Evolutionary conservation across 106 monocot species (phyloP), one percentile per base, ranked within the genome.

Genomic region (Allium cepa): DNA sequence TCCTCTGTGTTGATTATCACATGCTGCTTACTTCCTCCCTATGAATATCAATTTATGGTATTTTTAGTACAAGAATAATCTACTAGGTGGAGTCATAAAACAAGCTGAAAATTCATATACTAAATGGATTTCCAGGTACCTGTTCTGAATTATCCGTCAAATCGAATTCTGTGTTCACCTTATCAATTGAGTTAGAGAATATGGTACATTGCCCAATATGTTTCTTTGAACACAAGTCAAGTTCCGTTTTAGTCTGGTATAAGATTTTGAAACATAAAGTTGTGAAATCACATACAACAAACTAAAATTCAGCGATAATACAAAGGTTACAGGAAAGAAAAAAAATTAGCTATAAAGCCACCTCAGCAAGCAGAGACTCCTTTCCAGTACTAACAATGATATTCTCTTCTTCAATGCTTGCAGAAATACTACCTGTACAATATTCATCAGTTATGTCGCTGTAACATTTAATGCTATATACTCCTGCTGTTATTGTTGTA

Each of bases 281-380:
- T 51, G 4, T 22, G 22, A 17, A 66, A 17, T 1, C 36, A 36
- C 3, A 36, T 36, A 36, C 36, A 5, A 36, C 36, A 36, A 36
- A 36, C 5, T 36, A 36, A 36, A 36, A 1, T 36, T 36, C 36
- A 36, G 36, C 5, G 1, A 36, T 36, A 36, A 10, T 4, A 52
- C 17, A 66, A 66, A 52, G 26, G 5, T 52, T 6, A 14, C 51
- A 66, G 10, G 9, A 52, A 26, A 1, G 49, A 18, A 11, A 64
- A 64, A 47, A 15, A 59, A 51, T 18, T 26, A 17, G 36, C 51
- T 45, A 36, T 36, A 36, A 36, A 36, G 17, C 64, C 17, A 88
- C 84, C 81, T 73, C 71, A 67, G 70, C 50, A 17, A 64, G 53
- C 27, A 46, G 56, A 67, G 71, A 65, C 22, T 69, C 57, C 6